These are phyloP conservation scores for Apium graveolens DNA, from an alignment of 129 eudicot genomes.

Conservation along the genomic window DNA sequence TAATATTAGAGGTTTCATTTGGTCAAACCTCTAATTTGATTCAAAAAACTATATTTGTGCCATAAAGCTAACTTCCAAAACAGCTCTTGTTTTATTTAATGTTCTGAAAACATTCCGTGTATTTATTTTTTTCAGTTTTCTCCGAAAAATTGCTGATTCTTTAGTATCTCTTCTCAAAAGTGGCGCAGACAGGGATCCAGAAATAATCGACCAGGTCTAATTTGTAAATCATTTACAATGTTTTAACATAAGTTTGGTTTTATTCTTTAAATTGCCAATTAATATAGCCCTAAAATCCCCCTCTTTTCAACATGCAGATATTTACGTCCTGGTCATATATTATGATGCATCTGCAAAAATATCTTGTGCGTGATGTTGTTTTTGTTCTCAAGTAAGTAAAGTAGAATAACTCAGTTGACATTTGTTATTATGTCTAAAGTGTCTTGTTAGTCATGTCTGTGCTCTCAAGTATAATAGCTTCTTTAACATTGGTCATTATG, in stretches of 20 bases:
- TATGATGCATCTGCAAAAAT: conserved; percentile 75
- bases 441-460: background rate
- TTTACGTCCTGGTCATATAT: conserved; percentile 81
- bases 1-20: too few relatives aligned
- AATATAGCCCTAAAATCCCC: conserved; percentile 2
- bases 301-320: conserved; percentile 45
- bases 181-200: conserved; percentile 95
- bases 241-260: background rate
- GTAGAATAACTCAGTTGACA: background rate
- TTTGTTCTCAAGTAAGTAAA: conserved; percentile 60
- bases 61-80: too few relatives aligned
- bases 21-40: too few relatives aligned
- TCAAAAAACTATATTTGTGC: too few relatives aligned
- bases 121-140: conserved; percentile 38
- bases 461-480: background rate
- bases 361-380: conserved; percentile 53
- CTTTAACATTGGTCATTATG: background rate
- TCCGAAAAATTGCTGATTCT: conserved; percentile 50
- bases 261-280: background rate
- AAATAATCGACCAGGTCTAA: conserved; percentile 79
- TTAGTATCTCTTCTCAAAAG: conserved; percentile 51
- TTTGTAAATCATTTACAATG: background rate
- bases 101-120: background rate
- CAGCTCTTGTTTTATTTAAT: background rate
- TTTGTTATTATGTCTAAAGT: background rate